Conservation (phyloP, 331 rosid species). For the Quercus tomentella region DNA sequence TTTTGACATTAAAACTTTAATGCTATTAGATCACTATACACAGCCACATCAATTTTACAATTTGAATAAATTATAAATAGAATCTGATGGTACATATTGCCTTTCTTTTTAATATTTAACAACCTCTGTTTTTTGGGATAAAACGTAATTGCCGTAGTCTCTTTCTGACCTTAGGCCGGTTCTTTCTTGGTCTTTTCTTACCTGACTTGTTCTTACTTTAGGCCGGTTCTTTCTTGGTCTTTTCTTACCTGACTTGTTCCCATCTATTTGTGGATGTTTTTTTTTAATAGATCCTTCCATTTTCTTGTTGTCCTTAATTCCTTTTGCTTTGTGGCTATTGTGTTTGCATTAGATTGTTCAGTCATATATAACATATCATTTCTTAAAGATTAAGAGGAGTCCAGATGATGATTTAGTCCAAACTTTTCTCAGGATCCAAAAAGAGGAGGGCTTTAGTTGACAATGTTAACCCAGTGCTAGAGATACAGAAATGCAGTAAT, state of each 20-base stretch:
- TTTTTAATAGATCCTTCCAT: neutral
- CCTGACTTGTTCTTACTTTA: neutral
- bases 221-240: neutral
- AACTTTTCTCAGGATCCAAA: conserved; percentile 34
- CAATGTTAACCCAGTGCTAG: conserved; percentile 11
- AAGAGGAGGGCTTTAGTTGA: conserved; percentile 54
- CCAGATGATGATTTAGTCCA: conserved; percentile 16
- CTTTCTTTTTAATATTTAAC: too few species aligned
- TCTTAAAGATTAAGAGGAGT: conserved; percentile 8
- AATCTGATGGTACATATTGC: neutral
- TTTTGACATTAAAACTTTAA: neutral
- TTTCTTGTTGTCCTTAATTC: neutral
- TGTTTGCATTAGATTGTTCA: conserved; percentile 7
- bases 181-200: too few species aligned
- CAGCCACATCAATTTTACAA: neutral
- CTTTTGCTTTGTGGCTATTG: neutral
- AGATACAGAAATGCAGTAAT: conserved; percentile 30
- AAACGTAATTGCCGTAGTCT: neutral
- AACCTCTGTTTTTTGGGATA: too few species aligned
- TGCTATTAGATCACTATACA: neutral
- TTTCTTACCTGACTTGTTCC: neutral
- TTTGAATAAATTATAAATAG: neutral
- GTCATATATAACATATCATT: neutral
- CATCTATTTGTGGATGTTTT: neutral
- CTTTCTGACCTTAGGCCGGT: neutral